Percentiles rank a stretch among this genome's conserved stretches.
Conservation (phyloP, 1,139 yeast species). For the Pichia sp. region DNA sequence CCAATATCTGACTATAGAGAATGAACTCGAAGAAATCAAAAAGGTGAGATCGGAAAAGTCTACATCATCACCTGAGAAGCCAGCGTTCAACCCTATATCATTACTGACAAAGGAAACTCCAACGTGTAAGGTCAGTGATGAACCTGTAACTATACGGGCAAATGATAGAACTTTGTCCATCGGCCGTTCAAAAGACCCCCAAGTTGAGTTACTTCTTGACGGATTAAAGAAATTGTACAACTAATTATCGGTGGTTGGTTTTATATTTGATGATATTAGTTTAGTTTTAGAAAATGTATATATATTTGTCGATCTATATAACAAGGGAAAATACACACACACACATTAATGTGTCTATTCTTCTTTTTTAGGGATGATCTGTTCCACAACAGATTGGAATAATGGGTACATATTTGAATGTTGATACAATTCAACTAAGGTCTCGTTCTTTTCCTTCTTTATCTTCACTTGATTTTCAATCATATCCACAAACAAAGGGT, state of each 20-base stretch:
- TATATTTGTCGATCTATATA: not conserved
- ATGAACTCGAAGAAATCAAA: conserved; percentile 26
- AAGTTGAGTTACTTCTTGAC: conserved; percentile 14
- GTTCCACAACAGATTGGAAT: conserved; percentile 36
- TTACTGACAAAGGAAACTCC: conserved; percentile 12
- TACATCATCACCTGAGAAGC: not conserved
- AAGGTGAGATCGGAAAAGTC: conserved; percentile 8
- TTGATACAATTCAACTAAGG: conserved; percentile 36
- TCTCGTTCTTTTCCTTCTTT: conserved; percentile 25
- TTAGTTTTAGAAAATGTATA: not conserved
- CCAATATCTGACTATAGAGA: conserved; percentile 27
- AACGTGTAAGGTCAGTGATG: conserved; percentile 19
- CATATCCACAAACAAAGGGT: conserved; percentile 84
- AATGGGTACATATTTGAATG: conserved; percentile 42
- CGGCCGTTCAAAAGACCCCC: not conserved
- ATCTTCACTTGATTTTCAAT: conserved; percentile 56
- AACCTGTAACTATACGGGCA: conserved; percentile 16
- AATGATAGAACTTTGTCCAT: not conserved
- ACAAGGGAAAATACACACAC: conserved; percentile 1
- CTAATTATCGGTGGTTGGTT: not conserved
- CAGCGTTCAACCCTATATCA: conserved; percentile 7
- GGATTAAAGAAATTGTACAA: conserved; percentile 21
- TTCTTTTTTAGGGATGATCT: conserved; percentile 6
- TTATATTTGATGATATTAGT: not conserved
- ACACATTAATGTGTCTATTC: not conserved